Evolutionary conservation across 2,329 filamentous ascomycete genomes (phyloP), one percentile per base, ranked within the genome.

Genomic region (Paecilomyces niveus): DNA sequence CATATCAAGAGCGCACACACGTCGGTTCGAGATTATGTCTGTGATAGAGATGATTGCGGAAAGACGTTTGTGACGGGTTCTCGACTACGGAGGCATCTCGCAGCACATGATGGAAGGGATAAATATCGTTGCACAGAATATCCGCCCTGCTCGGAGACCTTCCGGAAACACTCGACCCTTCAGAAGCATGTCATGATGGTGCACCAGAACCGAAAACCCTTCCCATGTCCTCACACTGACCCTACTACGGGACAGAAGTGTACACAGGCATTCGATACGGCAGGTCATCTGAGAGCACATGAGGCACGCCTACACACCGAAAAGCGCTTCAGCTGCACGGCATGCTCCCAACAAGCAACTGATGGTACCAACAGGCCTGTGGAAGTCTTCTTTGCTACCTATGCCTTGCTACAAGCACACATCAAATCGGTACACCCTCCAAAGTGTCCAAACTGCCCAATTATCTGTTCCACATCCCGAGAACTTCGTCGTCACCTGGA

Each of bases 121-220:
- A 83, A 88, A 56, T 92, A 88, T 67, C 81, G 83, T 58, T 96
- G 92, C 69, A 85, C 82, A 22, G 87, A 85, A 33, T 87, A 85
- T 64, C 81, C 83, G 1, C 84, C 83, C 0, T 96, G 92, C 74
- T 82, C 83, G 18, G 84, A 90, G 74, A 85, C 85, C 21, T 97
- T 97, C 72, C 85, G 93, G 61, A 97, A 96, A 74, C 88, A 91
- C 70, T 86, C 91, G 63, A 95, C 92, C 0, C 81, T 97, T 15
- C 86, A 92, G 70, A 87, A 89, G 55, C 93, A 97, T 70, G 84
- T 96, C 62, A 85, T 87, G 57, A 84, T 85, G 9, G 87, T 86
- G 11, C 93, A 97, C 72, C 77, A 93, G 45, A 80, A 87, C 29
- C 75, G 88, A 59, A 85, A 87, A 53, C 85, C 90, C 0, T 96